Percentiles rank a stretch among this genome's conserved stretches.
phyloP scores from a whole-genome alignment of 2,329 filamentous ascomycete species.

The Neofusicoccum ribis region DNA sequence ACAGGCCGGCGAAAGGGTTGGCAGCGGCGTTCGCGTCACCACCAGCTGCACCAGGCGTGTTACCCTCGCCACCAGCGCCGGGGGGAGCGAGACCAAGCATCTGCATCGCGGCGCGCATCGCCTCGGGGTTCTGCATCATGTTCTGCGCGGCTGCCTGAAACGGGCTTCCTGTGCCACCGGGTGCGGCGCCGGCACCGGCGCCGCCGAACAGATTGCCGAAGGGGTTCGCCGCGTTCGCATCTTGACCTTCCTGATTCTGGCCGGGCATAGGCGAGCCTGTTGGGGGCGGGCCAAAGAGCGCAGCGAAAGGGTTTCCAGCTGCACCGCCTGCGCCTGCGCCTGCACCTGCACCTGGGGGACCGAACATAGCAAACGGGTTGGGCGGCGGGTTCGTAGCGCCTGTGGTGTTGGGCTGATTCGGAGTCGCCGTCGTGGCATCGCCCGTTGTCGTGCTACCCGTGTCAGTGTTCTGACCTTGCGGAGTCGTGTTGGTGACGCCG shows the following conservation, averaged over 20 bases:
- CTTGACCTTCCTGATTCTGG: conserved; percentile 33
- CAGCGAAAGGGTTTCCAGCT: conserved; percentile 60
- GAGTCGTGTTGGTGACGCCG: conserved; percentile 85
- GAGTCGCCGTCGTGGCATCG: conserved; percentile 38
- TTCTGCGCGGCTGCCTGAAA: conserved; percentile 47
- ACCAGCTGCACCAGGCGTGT: conserved; percentile 34
- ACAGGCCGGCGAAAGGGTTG: conserved; percentile 45
- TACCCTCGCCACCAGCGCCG: conserved; percentile 33
- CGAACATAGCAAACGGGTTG: conserved; percentile 50
- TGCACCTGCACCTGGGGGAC: conserved; percentile 27
- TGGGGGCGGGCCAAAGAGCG: conserved; percentile 51
- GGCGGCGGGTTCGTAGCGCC: conserved; percentile 32
- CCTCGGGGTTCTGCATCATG: conserved; percentile 59
- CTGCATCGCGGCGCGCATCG: conserved; percentile 54
- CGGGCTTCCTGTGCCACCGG: conserved; percentile 49
- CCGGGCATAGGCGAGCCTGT: conserved; percentile 27
- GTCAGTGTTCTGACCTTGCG: conserved; percentile 34
- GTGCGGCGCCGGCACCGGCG: conserved; percentile 25
- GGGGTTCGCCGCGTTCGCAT: conserved; percentile 55
- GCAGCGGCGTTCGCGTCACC: conserved; percentile 48
- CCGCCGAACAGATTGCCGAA: conserved; percentile 65
- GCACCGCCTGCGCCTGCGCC: conserved; percentile 29
- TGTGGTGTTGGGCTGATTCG: conserved; percentile 39
- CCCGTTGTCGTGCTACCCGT: conserved; percentile 26
- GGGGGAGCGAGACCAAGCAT: conserved; percentile 53